Evolutionary conservation across 176 grass and related monocot species (phyloP).

Genomic region (Lolium multiflorum): DNA sequence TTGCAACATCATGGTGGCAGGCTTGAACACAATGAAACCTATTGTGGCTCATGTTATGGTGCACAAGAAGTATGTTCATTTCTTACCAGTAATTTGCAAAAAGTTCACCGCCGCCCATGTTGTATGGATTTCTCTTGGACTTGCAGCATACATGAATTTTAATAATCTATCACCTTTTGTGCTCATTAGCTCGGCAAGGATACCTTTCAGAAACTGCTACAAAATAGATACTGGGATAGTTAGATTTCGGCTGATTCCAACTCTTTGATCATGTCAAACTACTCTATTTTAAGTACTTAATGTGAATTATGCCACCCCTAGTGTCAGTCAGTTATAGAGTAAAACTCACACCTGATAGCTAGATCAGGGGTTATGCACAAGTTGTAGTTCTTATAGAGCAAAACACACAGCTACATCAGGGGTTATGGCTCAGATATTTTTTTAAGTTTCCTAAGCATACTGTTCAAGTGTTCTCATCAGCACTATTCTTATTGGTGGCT

Average conservation of each 20-base stretch:
- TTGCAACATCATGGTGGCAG: constrained; percentile 94
- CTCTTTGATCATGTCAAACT: constrained; percentile 3
- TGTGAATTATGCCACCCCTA: constrained; percentile 11
- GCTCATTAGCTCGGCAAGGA: neutral
- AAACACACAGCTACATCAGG: constrained; percentile 6
- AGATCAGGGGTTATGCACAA: constrained; percentile 24
- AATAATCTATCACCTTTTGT: constrained; percentile 14
- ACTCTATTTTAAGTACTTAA: neutral
- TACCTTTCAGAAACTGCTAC: constrained; percentile 5
- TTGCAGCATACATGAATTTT: neutral
- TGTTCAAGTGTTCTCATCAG: constrained; percentile 23
- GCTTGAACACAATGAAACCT: constrained; percentile 99
- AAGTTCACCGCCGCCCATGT: neutral
- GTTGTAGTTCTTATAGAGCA: neutral
- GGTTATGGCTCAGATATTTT: constrained; percentile 5
- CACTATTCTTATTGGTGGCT: neutral
- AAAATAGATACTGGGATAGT: constrained; percentile 1
- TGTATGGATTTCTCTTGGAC: constrained; percentile 18
- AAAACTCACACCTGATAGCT: constrained; percentile 13
- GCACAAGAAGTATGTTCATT: constrained; percentile 74
- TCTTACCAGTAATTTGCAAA: constrained; percentile 20
- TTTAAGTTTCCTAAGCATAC: constrained; percentile 13
- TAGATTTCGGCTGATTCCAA: constrained; percentile 19
- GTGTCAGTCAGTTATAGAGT: constrained; percentile 29
- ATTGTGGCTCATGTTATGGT: constrained; percentile 97